A percentile compares a stretch with the other conserved stretches of the same genome.
These are phyloP conservation scores for Ophiostoma novo-ulmi DNA, from an alignment of 2,329 filamentous ascomycete species.

Conservation along the genomic window DNA sequence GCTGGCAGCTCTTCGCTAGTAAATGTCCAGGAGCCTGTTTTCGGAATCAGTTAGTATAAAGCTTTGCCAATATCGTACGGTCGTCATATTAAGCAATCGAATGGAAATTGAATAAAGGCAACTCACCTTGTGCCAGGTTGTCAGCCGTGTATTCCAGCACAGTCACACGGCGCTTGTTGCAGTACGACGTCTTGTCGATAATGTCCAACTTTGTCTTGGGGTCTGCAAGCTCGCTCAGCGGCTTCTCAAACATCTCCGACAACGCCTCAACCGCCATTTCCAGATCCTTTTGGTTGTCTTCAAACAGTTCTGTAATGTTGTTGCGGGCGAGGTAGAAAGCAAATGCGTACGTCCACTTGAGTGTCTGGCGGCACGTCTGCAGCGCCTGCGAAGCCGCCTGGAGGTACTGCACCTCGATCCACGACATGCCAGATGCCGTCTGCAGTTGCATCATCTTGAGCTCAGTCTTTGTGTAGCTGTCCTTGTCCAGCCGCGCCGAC, in stretches of 20 bases:
- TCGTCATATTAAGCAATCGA: background rate
- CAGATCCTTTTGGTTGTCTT: slow-evolving; percentile 96
- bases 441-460: slow-evolving; percentile 99
- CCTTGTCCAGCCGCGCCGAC: slow-evolving; percentile 91
- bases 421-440: slow-evolving; percentile 89
- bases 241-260: slow-evolving; percentile 99
- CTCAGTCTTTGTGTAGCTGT: slow-evolving; percentile 92
- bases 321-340: slow-evolving; percentile 95
- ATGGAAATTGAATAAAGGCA: background rate
- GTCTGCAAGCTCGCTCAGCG: slow-evolving; percentile 74
- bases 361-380: slow-evolving; percentile 92
- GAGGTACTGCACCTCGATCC: slow-evolving; percentile 98
- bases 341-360: slow-evolving; percentile 99
- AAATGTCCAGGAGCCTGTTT: slow-evolving; percentile 11
- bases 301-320: slow-evolving; percentile 94
- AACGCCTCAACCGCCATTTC: slow-evolving; percentile 95
- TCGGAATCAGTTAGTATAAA: background rate
- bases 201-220: slow-evolving; percentile 96
- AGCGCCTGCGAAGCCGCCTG: slow-evolving; percentile 88
- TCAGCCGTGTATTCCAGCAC: slow-evolving; percentile 88
- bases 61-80: background rate
- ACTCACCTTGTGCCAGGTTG: slow-evolving; percentile 78
- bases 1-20: background rate
- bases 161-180: slow-evolving; percentile 85
- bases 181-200: slow-evolving; percentile 97